Evolutionary conservation across 495 filamentous ascomycete species (phyloP), one percentile per base, ranked within the genome.

Genomic region (Letharia lupina): DNA sequence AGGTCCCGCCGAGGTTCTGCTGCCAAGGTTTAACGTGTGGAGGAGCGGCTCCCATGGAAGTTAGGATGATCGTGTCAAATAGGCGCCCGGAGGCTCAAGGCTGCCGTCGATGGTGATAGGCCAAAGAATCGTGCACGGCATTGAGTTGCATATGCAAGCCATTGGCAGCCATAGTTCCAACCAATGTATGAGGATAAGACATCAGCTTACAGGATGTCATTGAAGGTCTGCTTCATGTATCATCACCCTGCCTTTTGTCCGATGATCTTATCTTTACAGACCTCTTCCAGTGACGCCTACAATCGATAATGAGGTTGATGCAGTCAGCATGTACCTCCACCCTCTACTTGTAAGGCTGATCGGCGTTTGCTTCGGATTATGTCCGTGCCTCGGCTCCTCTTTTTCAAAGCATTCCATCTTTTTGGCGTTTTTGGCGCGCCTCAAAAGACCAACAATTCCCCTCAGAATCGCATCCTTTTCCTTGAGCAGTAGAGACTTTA

Each of bases 101-200:
- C 45, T 63, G 59, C 39, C 59, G 61, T 10, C 12, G 61, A 50
- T n/a, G 61, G 15, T 63, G 61, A 63, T 63, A 52, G 45, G 61
- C 28, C 45, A 11, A 28, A 39, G 33, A 33, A n/a, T n/a, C 57
- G 41, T 39, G 33, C 57, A n/a, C 28, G 54, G 54, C 35, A 60
- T 60, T 20, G 23, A 23, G 57, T 37, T 41, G 57, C 57, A 41
- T 41, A 41, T 60, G 57, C 57, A 20, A 42, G 59, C n/a, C 59
- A 61, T 44, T 8, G 18, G n/a, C 40, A 44, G 28, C 48, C 48
- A 31, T 15, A 31, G 0, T 12, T 31, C 13, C 48, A 28, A 52
- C 23, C n/a, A 52, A 52, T 6, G 1, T 13, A 12, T 4, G 23
- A 52, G 48, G 23, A 31, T 13, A 28, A 16, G 44, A 52, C 48